phyloP scores from a whole-genome alignment of 164 flowering plant species.

The Magnolia changhungtana region DNA sequence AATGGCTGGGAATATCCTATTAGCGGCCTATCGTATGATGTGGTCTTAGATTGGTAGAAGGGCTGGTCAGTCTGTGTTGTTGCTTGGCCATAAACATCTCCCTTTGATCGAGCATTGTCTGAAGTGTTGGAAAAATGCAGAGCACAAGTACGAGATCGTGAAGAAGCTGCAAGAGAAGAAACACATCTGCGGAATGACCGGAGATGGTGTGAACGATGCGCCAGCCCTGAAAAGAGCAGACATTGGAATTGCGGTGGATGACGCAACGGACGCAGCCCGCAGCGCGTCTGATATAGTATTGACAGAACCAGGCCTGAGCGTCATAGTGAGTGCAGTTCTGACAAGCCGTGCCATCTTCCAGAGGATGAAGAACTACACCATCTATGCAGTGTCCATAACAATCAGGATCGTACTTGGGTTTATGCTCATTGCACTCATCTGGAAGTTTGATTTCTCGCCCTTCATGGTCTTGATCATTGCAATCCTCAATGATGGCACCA shows the following conservation, averaged over 20 bases:
- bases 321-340: constrained; percentile 76
- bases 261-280: constrained; percentile 91
- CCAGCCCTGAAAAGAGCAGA: constrained; percentile 87
- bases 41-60: no score
- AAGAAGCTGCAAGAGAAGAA: constrained; percentile 72
- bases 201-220: constrained; percentile 86
- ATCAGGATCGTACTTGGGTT: constrained; percentile 84
- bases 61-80: not conserved
- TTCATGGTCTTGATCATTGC: constrained; percentile 90
- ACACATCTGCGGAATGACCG: constrained; percentile 84
- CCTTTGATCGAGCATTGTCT: not conserved
- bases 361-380: constrained; percentile 94
- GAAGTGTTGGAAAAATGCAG: constrained; percentile 20
- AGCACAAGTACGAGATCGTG: constrained; percentile 86
- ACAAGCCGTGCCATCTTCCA: constrained; percentile 94
- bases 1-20: no score
- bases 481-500: constrained; percentile 83
- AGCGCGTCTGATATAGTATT: constrained; percentile 83
- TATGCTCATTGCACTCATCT: constrained; percentile 72
- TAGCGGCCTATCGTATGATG: no score
- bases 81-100: not conserved
- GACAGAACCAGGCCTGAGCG: constrained; percentile 87
- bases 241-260: constrained; percentile 90
- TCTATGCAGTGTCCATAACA: constrained; percentile 91
- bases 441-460: constrained; percentile 93